phyloP scores from a whole-genome alignment of 805 yeast genomes.

The Wickerhamiella dianesei region DNA sequence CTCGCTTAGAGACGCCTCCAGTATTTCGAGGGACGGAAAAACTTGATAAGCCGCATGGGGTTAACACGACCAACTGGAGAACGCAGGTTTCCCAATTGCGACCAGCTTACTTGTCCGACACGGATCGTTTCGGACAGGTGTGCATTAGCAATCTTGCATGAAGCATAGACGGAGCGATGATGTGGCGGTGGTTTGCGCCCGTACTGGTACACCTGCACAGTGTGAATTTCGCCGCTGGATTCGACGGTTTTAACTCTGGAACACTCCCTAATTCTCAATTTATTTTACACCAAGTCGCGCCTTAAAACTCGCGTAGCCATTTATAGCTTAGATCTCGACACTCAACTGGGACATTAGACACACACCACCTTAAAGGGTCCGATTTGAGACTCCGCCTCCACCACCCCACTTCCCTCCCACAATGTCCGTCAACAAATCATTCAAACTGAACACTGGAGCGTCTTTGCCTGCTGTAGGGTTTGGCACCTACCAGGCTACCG shows the following conservation, averaged over 20 bases:
- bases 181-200: no score
- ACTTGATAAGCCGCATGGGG: not conserved
- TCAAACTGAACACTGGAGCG: slow-evolving; percentile 7
- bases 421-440: not conserved
- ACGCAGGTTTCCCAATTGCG: no score
- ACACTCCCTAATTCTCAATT: no score
- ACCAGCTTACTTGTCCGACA: no score
- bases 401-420: not conserved
- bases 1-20: no score
- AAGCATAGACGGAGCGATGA: no score
- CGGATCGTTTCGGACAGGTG: not conserved
- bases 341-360: not conserved
- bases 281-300: no score
- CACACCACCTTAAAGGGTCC: not conserved
- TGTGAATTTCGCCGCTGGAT: no score
- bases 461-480: slow-evolving; percentile 13
- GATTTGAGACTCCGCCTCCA: not conserved
- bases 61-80: not conserved
- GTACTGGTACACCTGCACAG: no score
- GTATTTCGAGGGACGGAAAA: no score
- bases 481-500: slow-evolving; percentile 10
- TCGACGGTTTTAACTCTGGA: no score
- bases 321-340: not conserved
- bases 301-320: no score
- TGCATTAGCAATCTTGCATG: not conserved